Evolutionary conservation across 176 grass and related monocot genomes (phyloP).

Genomic region (Ensete glaucum): DNA sequence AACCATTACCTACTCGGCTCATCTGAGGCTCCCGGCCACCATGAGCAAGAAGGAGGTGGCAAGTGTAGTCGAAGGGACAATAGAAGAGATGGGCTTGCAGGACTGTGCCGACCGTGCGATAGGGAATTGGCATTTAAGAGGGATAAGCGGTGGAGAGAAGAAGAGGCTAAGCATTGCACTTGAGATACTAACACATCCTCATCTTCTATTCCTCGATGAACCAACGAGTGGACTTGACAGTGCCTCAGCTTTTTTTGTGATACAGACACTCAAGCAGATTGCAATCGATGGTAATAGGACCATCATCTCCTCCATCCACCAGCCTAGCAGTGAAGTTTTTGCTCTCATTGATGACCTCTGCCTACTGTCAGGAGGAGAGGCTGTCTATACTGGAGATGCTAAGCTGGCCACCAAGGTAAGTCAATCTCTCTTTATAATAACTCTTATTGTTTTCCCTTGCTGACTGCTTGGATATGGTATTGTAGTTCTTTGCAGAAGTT

Average conservation of each 20-base stretch:
- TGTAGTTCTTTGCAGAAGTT: constrained; percentile 79
- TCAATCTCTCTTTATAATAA: not conserved
- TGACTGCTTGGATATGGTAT: not conserved
- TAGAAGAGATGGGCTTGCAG: constrained; percentile 84
- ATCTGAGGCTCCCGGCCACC: constrained; percentile 53
- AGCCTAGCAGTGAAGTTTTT: constrained; percentile 92
- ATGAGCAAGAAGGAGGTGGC: constrained; percentile 58
- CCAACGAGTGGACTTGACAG: constrained; percentile 76
- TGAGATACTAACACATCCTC: constrained; percentile 80
- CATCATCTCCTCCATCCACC: constrained; percentile 71
- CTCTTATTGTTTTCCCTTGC: not conserved
- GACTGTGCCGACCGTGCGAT: constrained; percentile 63
- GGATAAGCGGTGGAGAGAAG: constrained; percentile 94
- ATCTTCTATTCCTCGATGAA: constrained; percentile 65
- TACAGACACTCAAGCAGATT: constrained; percentile 72
- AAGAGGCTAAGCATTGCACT: constrained; percentile 83
- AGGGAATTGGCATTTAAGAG: constrained; percentile 90
- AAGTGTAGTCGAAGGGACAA: constrained; percentile 39
- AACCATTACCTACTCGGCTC: constrained; percentile 75
- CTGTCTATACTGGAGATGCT: constrained; percentile 71
- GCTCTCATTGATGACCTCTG: constrained; percentile 72
- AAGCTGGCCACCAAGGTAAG: constrained; percentile 55
- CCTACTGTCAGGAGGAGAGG: constrained; percentile 74
- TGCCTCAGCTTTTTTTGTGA: constrained; percentile 81
- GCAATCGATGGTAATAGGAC: constrained; percentile 68